phyloP scores from a whole-genome alignment of 2,329 filamentous ascomycete species.

The Fusarium sp. region DNA sequence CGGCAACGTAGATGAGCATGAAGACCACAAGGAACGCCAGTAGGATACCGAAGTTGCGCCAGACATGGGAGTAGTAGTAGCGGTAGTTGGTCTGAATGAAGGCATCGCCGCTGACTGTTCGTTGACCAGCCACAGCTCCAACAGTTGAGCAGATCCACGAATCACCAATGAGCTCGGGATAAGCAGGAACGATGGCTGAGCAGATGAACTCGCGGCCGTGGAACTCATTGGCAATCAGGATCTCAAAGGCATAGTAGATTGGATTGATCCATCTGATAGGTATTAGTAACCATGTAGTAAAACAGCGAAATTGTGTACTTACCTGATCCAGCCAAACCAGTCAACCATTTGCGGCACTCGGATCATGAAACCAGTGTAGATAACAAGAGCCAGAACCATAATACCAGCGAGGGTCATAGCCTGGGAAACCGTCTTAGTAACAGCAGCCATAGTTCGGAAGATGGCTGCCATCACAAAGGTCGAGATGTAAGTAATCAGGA shows the following conservation, averaged over 20 bases:
- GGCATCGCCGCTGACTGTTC: conserved; percentile 68
- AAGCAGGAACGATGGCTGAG: conserved; percentile 59
- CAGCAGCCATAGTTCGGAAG: conserved; percentile 78
- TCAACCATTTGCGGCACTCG: conserved; percentile 58
- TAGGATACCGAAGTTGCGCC: conserved; percentile 77
- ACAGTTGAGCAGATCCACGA: conserved; percentile 65
- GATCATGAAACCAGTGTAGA: conserved; percentile 44
- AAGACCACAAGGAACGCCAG: conserved; percentile 73
- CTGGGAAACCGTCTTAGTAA: conserved; percentile 73
- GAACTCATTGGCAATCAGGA: conserved; percentile 79
- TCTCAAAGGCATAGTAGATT: conserved; percentile 79
- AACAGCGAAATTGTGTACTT: accelerated
- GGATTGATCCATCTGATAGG: conserved; percentile 78
- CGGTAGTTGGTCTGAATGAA: conserved; percentile 67
- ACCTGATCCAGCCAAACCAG: conserved; percentile 77
- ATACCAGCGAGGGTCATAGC: conserved; percentile 65
- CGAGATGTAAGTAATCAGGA: conserved; percentile 74
- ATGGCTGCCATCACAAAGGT: conserved; percentile 80
- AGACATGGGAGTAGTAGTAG: conserved; percentile 68
- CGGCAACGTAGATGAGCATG: conserved; percentile 70
- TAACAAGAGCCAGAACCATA: conserved; percentile 65
- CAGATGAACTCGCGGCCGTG: conserved; percentile 68
- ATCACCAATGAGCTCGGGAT: conserved; percentile 55
- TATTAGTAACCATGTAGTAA: accelerated
- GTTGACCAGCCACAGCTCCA: conserved; percentile 65